Evolutionary conservation across 805 yeast genomes (phyloP), one percentile per base, ranked within the genome.

Genomic region (Vanderwaltozyma tropicalis): DNA sequence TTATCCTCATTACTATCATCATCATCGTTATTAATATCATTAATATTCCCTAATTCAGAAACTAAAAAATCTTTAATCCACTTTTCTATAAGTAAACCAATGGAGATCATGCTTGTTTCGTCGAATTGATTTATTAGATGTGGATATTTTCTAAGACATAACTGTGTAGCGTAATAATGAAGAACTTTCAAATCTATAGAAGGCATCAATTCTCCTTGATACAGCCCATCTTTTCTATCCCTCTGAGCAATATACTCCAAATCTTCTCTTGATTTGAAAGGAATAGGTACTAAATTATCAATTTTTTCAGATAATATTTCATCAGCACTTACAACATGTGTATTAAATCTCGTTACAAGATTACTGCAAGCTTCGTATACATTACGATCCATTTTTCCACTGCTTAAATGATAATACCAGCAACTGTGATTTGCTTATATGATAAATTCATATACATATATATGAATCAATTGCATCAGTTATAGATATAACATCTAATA

Each of bases 51-150:
- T 32, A 26, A 15, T 40, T 32, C 12, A 37, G 40, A 26, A 17
- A 29, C 34, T n/a, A 57, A 31, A 31, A 45, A 55, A 31, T 62
- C 64, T 13, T 52, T 53, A 3, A 62, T 46, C 68, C 67, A 63
- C 32, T 59, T 45, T 26, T 64, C 69, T 15, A 65, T 47, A 9
- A 65, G 34, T 18, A 57, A 42, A 0, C 68, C 67, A 21, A 63
- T n/a, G 0, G 62, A 50, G 15, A 66, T 41, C 40, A 66, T 39
- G 14, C 64, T 56, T 7, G 63, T 52, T 31, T 64, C 69, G 38
- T 66, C 69, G 36, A 64, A 55, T 12, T 46, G 28, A 8, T 48
- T 41, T 2, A 40, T 31, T 28, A 53, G 41, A 15, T 52, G 53
- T 1, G 63, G 62, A 30, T 57, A 59, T 34, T 46, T 47, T 32